Base-by-base conservation (phyloP, 2,329 filamentous ascomycete species). In the Fusarium buxicola region DNA sequence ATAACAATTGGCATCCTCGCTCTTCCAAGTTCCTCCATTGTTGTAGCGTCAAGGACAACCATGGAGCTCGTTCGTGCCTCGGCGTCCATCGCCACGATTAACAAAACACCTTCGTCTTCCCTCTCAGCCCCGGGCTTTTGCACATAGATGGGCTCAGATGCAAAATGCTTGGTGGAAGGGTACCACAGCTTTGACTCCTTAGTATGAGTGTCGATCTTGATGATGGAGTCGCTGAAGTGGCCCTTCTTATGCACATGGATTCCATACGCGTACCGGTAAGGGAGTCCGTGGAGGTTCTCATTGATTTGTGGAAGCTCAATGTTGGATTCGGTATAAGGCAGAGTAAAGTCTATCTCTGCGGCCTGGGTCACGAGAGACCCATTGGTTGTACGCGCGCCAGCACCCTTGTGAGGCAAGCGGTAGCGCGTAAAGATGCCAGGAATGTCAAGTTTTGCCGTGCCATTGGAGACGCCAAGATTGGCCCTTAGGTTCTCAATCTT, bases 1-100 rank as follows among this genome's bases (percentile, higher is more conserved):
- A 31, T 39, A 18, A 39, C n/a, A 10, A 31, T 21, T 3, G 36
- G 36, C n/a, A 12, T 57, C 76, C 76, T 1, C 75, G 77, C 30
- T 10, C 30, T 31, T 3, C 30, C 30, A 7, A 31, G 10, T 13
- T 31, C 30, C 8, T 31, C 9, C 30, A 31, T 31, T 2, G 30
- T 31, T 13, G 10, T 31, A 10, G 30, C 30, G 13, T 31, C 31
- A 11, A 58, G 36, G 7, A 55, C 44, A 3, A 58, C 38, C 55
- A 58, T 21, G 16, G 55, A 58, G 16, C 55, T 55, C 7, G 21
- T n/a, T 24, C 55, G 18, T 25, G 48, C 27, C 4, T 21, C 35
- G 13, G 44, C 31, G 28, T 54, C 50, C 50, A 58, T 58, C 2
- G 36, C 55, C 6, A 58, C 55, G 1, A 44, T 47, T 8, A 58